A percentile compares a stretch with the other conserved stretches of the same genome.
Evolutionary conservation across 768 basidiomycete genomes (phyloP).

Genomic region (Xerocomellus dryophilus): DNA sequence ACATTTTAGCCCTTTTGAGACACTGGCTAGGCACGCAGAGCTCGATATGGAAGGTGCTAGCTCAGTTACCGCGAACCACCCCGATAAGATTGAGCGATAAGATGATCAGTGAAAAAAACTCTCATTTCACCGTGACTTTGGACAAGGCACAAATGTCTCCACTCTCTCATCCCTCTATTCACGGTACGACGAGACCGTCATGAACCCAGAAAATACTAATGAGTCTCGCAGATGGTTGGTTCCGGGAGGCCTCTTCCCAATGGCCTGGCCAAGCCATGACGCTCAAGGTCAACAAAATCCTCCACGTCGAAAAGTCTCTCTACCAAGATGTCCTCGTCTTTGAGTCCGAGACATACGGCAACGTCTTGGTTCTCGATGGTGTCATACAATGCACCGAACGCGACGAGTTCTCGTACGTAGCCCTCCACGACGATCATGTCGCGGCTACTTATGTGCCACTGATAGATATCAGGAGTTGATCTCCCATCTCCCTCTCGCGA

Average conservation of each 20-base stretch:
- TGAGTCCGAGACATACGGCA: slow-evolving; percentile 94
- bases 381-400: slow-evolving; percentile 97
- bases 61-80: no score
- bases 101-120: background rate
- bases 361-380: slow-evolving; percentile 92
- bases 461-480: slow-evolving; percentile 98
- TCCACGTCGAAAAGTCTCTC: slow-evolving; percentile 89
- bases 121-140: background rate
- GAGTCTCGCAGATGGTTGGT: slow-evolving; percentile 81
- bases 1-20: no score
- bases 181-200: slow-evolving; percentile 33
- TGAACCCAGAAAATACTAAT: background rate
- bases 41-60: no score
- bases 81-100: slow-evolving; percentile 5
- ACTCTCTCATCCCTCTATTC: slow-evolving; percentile 54
- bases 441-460: background rate
- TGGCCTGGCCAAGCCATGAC: slow-evolving; percentile 99
- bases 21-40: no score
- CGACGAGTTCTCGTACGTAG: slow-evolving; percentile 95
- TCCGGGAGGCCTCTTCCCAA: slow-evolving; percentile 90
- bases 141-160: slow-evolving; percentile 41
- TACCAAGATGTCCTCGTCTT: slow-evolving; percentile 99
- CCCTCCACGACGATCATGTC: background rate
- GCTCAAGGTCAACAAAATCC: slow-evolving; percentile 90
- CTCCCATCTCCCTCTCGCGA: slow-evolving; percentile 91